Conservation (phyloP, 1,284 basidiomycete genomes). For the Trametes sp. region DNA sequence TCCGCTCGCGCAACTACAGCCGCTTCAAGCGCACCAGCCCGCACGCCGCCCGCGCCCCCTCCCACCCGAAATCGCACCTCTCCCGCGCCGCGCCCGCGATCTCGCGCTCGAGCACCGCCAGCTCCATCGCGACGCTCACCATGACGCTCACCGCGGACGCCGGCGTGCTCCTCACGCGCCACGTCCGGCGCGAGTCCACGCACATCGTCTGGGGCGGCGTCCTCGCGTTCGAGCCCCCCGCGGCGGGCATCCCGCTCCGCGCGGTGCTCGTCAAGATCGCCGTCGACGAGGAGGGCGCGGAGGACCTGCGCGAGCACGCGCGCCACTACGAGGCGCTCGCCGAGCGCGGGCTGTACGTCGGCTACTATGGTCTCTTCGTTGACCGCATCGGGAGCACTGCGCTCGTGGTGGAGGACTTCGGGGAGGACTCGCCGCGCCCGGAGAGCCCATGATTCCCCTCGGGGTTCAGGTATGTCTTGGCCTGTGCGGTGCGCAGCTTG, state of each 20-base stretch:
- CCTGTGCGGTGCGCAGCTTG: neutral
- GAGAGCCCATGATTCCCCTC: conserved; percentile 6
- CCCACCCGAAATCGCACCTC: neutral
- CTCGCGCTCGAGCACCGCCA: conserved; percentile 27
- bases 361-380: conserved; percentile 30
- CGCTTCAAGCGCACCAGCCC: conserved; percentile 26
- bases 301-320: conserved; percentile 32
- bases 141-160: conserved; percentile 27
- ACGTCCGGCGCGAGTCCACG: conserved; percentile 30
- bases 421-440: conserved; percentile 21
- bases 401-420: conserved; percentile 30
- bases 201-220: conserved; percentile 33
- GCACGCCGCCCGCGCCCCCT: conserved; percentile 1
- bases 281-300: conserved; percentile 32
- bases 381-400: conserved; percentile 31
- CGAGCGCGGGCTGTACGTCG: conserved; percentile 28
- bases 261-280: conserved; percentile 31
- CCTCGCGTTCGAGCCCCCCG: conserved; percentile 24
- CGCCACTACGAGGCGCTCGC: conserved; percentile 28
- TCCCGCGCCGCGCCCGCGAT: neutral
- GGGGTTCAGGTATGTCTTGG: neutral
- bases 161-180: conserved; percentile 29
- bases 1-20: conserved; percentile 24
- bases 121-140: conserved; percentile 21
- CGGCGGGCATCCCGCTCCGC: conserved; percentile 16